A percentile compares a stretch with the other conserved stretches of the same genome.
Evolutionary conservation across 140 eudicot genomes (phyloP).

Genomic region (Cichorium intybus): DNA sequence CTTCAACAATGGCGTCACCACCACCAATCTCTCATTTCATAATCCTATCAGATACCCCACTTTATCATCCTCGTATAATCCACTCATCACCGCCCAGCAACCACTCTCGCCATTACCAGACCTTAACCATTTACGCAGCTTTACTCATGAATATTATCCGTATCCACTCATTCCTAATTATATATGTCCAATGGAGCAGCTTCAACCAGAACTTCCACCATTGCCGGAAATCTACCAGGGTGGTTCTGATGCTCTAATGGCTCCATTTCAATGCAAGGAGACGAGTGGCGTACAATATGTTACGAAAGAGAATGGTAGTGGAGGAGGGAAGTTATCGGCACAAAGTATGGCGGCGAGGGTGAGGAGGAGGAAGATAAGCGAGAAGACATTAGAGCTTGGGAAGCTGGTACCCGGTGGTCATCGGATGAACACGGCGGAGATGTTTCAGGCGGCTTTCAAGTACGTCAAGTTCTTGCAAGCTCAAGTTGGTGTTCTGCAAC

Average conservation of each 20-base stretch:
- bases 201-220: neutral
- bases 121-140: neutral
- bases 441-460: slow-evolving; percentile 77
- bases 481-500: slow-evolving; percentile 59
- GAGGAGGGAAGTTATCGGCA: slow-evolving; percentile 82
- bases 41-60: slow-evolving; percentile 5
- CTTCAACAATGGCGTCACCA: slow-evolving; percentile 8
- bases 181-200: neutral
- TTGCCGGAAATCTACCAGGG: slow-evolving; percentile 17
- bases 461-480: slow-evolving; percentile 80
- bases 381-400: slow-evolving; percentile 85
- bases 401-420: slow-evolving; percentile 84
- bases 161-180: slow-evolving; percentile 4
- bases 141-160: neutral
- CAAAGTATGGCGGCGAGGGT: no score
- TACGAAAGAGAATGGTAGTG: slow-evolving; percentile 76
- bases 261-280: neutral
- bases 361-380: no score
- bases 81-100: neutral
- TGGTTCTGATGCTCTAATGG: neutral
- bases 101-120: neutral
- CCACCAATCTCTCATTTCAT: neutral
- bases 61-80: slow-evolving; percentile 9
- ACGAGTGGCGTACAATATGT: slow-evolving; percentile 54
- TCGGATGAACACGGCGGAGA: slow-evolving; percentile 85